Percentiles rank a stretch among this genome's conserved stretches.
phyloP scores from a whole-genome alignment of 495 filamentous ascomycete genomes.

The Penicillium psychrofluorescens region DNA sequence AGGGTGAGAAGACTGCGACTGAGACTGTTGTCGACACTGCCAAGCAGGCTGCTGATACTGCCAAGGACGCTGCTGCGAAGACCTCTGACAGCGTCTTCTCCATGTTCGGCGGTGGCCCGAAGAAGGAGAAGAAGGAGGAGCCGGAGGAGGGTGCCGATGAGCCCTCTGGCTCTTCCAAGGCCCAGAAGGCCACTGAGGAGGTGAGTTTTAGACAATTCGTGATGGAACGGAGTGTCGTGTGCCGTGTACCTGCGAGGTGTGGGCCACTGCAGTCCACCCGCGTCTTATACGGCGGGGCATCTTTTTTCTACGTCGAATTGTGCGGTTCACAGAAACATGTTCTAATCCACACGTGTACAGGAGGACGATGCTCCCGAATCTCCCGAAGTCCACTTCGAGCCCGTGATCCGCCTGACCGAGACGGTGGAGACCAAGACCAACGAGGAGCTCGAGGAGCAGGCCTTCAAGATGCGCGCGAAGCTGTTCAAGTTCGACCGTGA shows the following conservation, averaged over 20 bases:
- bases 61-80: conserved; percentile 44
- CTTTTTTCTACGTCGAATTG: conserved; percentile 1
- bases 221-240: conserved; percentile 2
- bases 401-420: conserved; percentile 88
- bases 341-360: background rate
- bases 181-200: conserved; percentile 57
- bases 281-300: conserved; percentile 1
- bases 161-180: conserved; percentile 80
- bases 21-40: conserved; percentile 33
- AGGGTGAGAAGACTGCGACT: conserved; percentile 29
- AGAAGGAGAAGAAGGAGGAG: conserved; percentile 77
- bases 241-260: background rate
- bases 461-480: conserved; percentile 99
- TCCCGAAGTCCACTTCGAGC: conserved; percentile 93
- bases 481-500: conserved; percentile 96
- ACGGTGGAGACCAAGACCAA: conserved; percentile 96
- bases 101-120: conserved; percentile 94
- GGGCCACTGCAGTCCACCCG: conserved; percentile 3
- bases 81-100: conserved; percentile 76
- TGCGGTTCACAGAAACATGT: background rate
- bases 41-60: conserved; percentile 36
- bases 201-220: conserved; percentile 25
- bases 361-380: conserved; percentile 69
- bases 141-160: conserved; percentile 69
- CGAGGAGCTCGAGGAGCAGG: conserved; percentile 95